Base-by-base conservation (phyloP, 805 yeast genomes). In the Schizosaccharomyces osmophilus region DNA sequence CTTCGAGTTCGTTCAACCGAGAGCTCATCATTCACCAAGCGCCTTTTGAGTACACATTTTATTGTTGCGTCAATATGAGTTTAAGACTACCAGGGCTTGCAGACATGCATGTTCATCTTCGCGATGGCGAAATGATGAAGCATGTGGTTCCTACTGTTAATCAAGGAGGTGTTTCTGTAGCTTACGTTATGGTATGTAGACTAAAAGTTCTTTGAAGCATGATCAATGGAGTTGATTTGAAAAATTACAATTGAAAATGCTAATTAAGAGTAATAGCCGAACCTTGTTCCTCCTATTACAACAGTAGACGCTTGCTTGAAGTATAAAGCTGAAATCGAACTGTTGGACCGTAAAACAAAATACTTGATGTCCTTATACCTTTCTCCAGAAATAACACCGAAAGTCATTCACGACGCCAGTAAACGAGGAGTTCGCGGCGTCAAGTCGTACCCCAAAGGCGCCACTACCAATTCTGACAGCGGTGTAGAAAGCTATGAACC, bases 361-460 rank as follows among this genome's bases (percentile, higher is more conserved):
- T 90, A 87, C 68, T 75, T 89, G 66, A 90, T 93, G 97, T 82
- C 95, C 15, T 82, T 90, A 65, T 93, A 93, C 67, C 77, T 93
- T 51, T 79, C 84, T 61, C 81, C 78, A 62, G 85, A 81, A 0
- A 74, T 93, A 65, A 87, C 95, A 0, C 97, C 97, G 0, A 94
- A 86, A 65, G 74, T 87, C 51, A 83, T 93, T 62, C 81, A 79
- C 62, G 79, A 81, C 64, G 97, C 97, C 43, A 94, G 89, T 6
- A 69, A 75, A 62, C 68, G 73, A 19, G 82, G 82, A 1, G 82
- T 81, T 48, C 77, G 82, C 39, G 99, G 99, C 62, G 87, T 93
- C 66, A 93, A 93, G 72, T 88, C 95, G 70, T 93, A 93, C 71
- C 99, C 99, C 54, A 97, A 97, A 1, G 99, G 99, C 57, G 99